A percentile compares a stretch with the other conserved stretches of the same genome.
These are phyloP conservation scores for Crithidia bombi DNA, from an alignment of 208 protist genomes.

Conservation along the genomic window DNA sequence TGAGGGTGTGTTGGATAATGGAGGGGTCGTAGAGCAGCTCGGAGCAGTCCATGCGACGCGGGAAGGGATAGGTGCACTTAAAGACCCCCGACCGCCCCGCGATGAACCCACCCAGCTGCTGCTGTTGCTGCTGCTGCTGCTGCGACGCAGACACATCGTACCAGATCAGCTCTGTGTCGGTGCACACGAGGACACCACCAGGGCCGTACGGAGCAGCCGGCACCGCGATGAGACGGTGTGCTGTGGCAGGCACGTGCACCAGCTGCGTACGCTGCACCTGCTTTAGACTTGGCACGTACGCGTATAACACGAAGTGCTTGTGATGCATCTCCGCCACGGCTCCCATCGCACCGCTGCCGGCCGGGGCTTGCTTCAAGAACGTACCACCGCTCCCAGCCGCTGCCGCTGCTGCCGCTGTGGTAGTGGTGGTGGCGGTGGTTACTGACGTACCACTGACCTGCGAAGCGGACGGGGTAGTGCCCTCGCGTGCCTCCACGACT, in stretches of 20 bases:
- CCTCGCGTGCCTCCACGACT: constrained; percentile 47
- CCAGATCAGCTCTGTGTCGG: constrained; percentile 94
- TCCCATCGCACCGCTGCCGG: background rate
- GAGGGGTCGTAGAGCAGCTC: constrained; percentile 86
- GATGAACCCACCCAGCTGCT: background rate
- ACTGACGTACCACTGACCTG: background rate
- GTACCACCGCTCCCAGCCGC: constrained; percentile 19
- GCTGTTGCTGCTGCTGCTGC: constrained; percentile 19
- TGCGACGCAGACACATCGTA: constrained; percentile 77
- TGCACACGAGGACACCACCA: constrained; percentile 97
- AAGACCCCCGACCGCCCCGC: constrained; percentile 54
- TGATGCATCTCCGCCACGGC: constrained; percentile 8
- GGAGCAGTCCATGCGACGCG: constrained; percentile 82
- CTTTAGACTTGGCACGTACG: constrained; percentile 98
- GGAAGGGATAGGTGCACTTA: constrained; percentile 77
- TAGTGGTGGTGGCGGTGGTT: background rate
- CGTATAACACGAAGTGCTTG: constrained; percentile 96
- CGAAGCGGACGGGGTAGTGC: too few relatives aligned
- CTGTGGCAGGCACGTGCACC: constrained; percentile 87
- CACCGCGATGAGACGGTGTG: constrained; percentile 92
- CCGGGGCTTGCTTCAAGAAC: constrained; percentile 29
- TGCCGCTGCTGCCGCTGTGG: constrained; percentile 12
- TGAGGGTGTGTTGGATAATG: constrained; percentile 83
- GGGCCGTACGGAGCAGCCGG: constrained; percentile 92
- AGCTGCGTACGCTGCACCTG: constrained; percentile 97